phyloP scores from a whole-genome alignment of 768 basidiomycete genomes.

The Cystoderma amianthinum region DNA sequence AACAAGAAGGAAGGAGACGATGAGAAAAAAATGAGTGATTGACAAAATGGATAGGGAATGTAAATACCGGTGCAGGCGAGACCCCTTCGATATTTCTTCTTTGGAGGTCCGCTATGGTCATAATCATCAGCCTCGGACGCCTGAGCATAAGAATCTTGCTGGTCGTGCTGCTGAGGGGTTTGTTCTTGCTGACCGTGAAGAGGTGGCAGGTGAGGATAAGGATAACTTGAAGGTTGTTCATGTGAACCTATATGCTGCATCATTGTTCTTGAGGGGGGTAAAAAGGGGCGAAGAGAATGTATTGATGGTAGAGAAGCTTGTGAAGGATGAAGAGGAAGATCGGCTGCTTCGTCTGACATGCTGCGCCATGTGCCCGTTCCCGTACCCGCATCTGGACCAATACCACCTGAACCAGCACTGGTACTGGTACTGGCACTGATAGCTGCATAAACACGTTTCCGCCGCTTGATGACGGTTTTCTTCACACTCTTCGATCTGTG shows the following conservation, averaged over 20 bases:
- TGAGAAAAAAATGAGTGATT: constrained; percentile 14
- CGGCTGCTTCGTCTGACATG: constrained; percentile 61
- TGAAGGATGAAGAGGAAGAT: too few species aligned
- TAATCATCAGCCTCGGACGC: constrained; percentile 58
- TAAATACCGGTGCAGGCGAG: constrained; percentile 77
- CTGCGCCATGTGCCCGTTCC: too few species aligned
- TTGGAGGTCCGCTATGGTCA: constrained; percentile 47
- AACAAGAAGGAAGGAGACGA: constrained; percentile 27
- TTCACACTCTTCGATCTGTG: too few species aligned
- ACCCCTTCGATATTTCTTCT: constrained; percentile 79
- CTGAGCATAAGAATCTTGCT: constrained; percentile 22
- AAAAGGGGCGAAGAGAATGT: constrained; percentile 59
- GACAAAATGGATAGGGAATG: constrained; percentile 8
- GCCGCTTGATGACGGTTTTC: too few species aligned
- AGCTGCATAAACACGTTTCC: too few species aligned
- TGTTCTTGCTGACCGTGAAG: background rate
- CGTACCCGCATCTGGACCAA: too few species aligned
- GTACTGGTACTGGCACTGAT: too few species aligned
- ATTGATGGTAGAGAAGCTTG: constrained; percentile 55
- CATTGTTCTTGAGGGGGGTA: constrained; percentile 43
- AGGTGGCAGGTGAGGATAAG: background rate
- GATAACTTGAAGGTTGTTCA: constrained; percentile 6
- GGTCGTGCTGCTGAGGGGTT: constrained; percentile 14
- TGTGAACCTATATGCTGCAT: constrained; percentile 14
- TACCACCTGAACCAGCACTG: too few species aligned